Percentiles rank a stretch among this genome's conserved stretches.
phyloP scores from a whole-genome alignment of 352 stramenopile species.

The Elongisporangium anandrum region DNA sequence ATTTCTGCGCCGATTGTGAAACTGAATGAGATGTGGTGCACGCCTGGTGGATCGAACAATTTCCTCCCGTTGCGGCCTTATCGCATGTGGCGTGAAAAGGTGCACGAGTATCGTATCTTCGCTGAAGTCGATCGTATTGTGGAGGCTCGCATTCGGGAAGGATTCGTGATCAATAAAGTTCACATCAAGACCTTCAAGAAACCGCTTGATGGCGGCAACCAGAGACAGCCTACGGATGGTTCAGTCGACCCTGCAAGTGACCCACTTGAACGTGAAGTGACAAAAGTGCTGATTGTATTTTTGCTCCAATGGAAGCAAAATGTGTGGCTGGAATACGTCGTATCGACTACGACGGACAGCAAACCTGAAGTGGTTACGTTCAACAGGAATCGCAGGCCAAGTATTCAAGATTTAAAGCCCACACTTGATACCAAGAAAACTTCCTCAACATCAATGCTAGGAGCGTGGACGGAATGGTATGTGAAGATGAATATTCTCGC shows the following conservation, averaged over 20 bases:
- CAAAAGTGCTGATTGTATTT: conserved; percentile 78
- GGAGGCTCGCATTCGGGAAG: conserved; percentile 74
- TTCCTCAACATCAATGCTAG: neutral
- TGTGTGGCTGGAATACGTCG: conserved; percentile 87
- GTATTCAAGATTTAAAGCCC: neutral
- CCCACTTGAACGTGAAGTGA: conserved; percentile 23
- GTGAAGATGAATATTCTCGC: conserved; percentile 85
- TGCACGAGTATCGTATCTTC: conserved; percentile 86
- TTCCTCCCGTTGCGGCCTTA: conserved; percentile 75
- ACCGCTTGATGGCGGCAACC: conserved; percentile 12
- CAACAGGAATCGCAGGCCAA: neutral
- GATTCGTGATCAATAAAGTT: conserved; percentile 81
- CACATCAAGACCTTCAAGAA: conserved; percentile 52
- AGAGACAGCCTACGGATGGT: conserved; percentile 11
- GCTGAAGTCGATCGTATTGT: conserved; percentile 78
- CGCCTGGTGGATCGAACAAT: conserved; percentile 15
- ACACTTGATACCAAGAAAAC: neutral
- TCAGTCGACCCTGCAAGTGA: conserved; percentile 3
- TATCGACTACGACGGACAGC: conserved; percentile 63
- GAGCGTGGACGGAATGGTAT: conserved; percentile 71
- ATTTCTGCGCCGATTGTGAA: conserved; percentile 65
- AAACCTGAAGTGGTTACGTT: conserved; percentile 3
- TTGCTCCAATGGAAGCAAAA: conserved; percentile 87
- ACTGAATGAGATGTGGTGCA: conserved; percentile 62
- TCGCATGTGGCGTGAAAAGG: conserved; percentile 84